phyloP scores from a whole-genome alignment of 805 yeast species.

The Ogataea angusta region DNA sequence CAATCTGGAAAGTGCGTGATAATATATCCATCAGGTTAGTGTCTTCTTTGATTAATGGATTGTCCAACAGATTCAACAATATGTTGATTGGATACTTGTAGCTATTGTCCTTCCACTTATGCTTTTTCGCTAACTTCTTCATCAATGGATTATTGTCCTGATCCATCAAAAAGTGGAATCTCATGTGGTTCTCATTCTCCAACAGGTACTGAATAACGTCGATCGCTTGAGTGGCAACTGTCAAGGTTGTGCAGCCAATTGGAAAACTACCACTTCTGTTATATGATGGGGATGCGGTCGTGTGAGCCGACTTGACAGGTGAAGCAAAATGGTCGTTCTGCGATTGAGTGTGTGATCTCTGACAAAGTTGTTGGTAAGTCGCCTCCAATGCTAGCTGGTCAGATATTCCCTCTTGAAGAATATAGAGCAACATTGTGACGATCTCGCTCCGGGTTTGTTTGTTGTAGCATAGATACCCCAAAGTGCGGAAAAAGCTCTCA shows the following conservation, averaged over 20 bases:
- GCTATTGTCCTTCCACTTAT: constrained; percentile 38
- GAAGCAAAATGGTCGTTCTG: constrained; percentile 4
- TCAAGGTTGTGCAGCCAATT: constrained; percentile 58
- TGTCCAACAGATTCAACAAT: constrained; percentile 59
- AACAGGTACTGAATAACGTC: constrained; percentile 71
- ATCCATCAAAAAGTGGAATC: constrained; percentile 75
- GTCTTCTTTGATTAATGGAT: constrained; percentile 65
- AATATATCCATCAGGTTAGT: constrained; percentile 72
- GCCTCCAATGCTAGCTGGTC: constrained; percentile 60
- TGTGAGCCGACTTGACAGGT: constrained; percentile 7
- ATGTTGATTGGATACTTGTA: constrained; percentile 71
- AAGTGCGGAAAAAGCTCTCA: constrained; percentile 60
- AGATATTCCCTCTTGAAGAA: constrained; percentile 71
- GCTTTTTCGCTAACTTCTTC: constrained; percentile 35
- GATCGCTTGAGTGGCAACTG: constrained; percentile 72
- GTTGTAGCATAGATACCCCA: constrained; percentile 66
- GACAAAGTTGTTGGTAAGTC: constrained; percentile 54
- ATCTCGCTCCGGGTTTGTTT: constrained; percentile 78
- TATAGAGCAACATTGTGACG: constrained; percentile 60
- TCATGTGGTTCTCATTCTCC: constrained; percentile 61
- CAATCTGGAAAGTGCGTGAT: constrained; percentile 70
- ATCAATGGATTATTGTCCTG: constrained; percentile 55
- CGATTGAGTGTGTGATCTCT: constrained; percentile 37
- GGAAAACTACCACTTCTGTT: constrained; percentile 42
- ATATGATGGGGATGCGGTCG: constrained; percentile 1